Base-by-base conservation (phyloP, 805 yeast genomes). In the Candida silvicultrix region DNA sequence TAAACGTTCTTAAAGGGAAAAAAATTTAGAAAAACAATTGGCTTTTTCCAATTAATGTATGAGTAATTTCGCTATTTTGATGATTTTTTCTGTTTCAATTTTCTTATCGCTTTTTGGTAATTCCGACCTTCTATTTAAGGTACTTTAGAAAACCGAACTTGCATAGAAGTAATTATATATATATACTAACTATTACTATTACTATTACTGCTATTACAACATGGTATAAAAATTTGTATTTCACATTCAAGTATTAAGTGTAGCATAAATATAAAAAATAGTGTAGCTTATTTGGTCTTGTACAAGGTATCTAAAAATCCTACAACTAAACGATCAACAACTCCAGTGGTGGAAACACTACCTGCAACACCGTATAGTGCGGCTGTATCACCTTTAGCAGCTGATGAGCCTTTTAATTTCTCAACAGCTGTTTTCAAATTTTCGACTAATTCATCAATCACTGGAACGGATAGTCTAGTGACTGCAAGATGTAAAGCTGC, bases 331-430 rank as follows among this genome's bases (percentile, higher is more conserved):
- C 75, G 73, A 48, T 85, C 95, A 11, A 89, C 97, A 14, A 94
- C 81, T 3, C 95, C 94, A 0, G 81, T 76, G 0, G 97, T 89
- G 47, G 77, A 70, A 20, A 94, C 79, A 58, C 94, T 86, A 8
- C 97, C 97, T 2, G 98, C 98, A 41, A 92, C 95, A 54, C 99
- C 99, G 59, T 92, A 92, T 40, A 92, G 61, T 3, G 94, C 96
- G 15, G 96, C 94, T 1, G 96, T 88, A 47, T 85, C 88, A 19
- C 79, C 76, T 40, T 57, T 47, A 38, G 52, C 40, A 31, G 54
- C 42, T 3, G 56, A 45, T 42, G 58, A 44, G 56, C 63, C 57
- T 59, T 40, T 54, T 50, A 47, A 46, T 22, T 46, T 47, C 11
- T 54, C 46, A 5, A 68, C 63, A 36, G 59, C 54, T 9, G 51